Base-by-base conservation (phyloP, 2,329 filamentous ascomycete genomes). In the Aspergillus floridensis region DNA sequence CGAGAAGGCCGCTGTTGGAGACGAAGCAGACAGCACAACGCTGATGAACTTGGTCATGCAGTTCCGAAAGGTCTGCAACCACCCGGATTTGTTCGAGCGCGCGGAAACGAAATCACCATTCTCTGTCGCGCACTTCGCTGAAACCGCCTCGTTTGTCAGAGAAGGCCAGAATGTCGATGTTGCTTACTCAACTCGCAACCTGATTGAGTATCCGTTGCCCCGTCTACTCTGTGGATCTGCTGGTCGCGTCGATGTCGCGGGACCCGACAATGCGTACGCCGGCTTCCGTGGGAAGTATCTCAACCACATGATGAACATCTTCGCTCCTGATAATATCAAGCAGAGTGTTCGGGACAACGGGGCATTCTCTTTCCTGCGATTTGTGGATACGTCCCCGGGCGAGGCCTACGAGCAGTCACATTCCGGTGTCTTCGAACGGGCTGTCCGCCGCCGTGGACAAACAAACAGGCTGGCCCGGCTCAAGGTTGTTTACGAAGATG, bases 21-120 rank as follows among this genome's bases (percentile, higher is more conserved):
- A 97, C 69, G 95, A 98, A 53, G 88, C 93, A 68, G 95, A 98
- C 72, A 96, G 91, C 38, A 93, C 93, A 46, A 98, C 93, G 1
- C 79, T 99, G 70, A 98, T 99, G 95, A 99, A 99, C 76, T 82
- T 99, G 65, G 95, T 99, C 64, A 99, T 99, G 95, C 95, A 99
- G 78, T 99, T 99, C 85, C 87, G 95, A 69, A 99, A 99, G 79
- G 95, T 99, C 59, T 99, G 95, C 80, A 99, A 99, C 72, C 95
- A 99, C 73, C 95, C 95, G 0, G 95, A 99, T 77, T 79, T 99
- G 35, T 99, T 99, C 68, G 93, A 99, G 76, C 89, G 95, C 49
- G 93, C 93, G 10, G 93, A 98, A 62, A 96, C 92, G 8, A 88
- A 86, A 24, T 96, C 93, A 8, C 92, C 95, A 0, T 88, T 93